Base-by-base conservation (phyloP, 352 stramenopile genomes). In the Phytopythium sindhum region DNA sequence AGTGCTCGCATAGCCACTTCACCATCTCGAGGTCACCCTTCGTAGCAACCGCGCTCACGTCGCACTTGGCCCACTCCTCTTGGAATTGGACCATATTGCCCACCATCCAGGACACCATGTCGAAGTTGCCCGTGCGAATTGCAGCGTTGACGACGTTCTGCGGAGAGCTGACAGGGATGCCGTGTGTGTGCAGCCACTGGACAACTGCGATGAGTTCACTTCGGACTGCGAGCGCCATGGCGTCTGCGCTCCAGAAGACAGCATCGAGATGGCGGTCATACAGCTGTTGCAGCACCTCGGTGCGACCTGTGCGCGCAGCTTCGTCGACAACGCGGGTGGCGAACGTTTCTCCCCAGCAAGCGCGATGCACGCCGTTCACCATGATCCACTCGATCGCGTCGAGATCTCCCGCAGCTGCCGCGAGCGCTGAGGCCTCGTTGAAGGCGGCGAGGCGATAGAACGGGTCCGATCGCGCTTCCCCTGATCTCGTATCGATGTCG, bases 1-100 rank as follows among this genome's bases (percentile, higher is more conserved):
- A 63, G 39, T 81, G 75, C 42, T 77, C 52, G 59, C 77, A 68
- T 21, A 78, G 68, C 64, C 65, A 81, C 42, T 78, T 72, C 28
- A 81, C 68, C 57, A 79, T 69, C 31, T 73, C 63, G 42, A 75
- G 55, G 41, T 74, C 52, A 8, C 72, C 72, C 29, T 73, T 74
- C 6, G 53, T 54, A 57, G 65, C 61, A 0, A 67, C 69, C 41
- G 35, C 62, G 59, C 31, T 21, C 26, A 61, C 55, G 31, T 73
- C 37, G 41, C 50, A 65, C 21, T 67, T 47, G 31, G 65, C 61
- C 65, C 57, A 73, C 28, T 74, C 56, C 14, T 55, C 60, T 42
- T 57, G 53, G 9, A 67, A 55, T 6, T 55, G 63, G 9, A 10
- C 2, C 28, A 44, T 33, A 55, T 65, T 29, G 15, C 64, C 33